Percentiles rank a stretch among this genome's conserved stretches.
Evolutionary conservation across 2,329 filamentous ascomycete species (phyloP).

Genomic region (Colletotrichum lindemuthianum): DNA sequence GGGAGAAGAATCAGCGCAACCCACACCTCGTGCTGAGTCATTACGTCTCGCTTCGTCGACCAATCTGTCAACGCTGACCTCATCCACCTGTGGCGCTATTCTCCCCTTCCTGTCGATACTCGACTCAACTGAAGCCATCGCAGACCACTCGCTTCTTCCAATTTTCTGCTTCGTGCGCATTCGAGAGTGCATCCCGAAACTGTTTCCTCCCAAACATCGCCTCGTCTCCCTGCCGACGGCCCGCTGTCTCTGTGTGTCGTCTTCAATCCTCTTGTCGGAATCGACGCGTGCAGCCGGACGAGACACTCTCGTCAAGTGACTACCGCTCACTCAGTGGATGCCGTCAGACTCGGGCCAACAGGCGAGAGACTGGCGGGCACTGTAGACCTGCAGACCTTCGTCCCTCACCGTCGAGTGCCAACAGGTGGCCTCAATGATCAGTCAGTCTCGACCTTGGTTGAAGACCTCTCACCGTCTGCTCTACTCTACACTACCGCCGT

Average conservation of each 20-base stretch:
- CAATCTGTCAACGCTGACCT: no score
- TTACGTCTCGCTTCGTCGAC: no score
- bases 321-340: not conserved
- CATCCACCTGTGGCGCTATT: no score
- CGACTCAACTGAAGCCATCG: no score
- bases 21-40: no score
- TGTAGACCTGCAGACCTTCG: constrained; percentile 10
- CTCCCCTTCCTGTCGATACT: no score
- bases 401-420: not conserved
- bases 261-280: constrained; percentile 2
- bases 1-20: no score
- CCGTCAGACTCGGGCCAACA: constrained; percentile 14
- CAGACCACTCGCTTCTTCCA: no score
- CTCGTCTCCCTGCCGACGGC: constrained; percentile 8
- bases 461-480: not conserved
- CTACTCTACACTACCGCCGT: not conserved
- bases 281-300: constrained; percentile 15
- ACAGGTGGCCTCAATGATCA: not conserved
- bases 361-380: constrained; percentile 3
- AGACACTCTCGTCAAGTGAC: constrained; percentile 31
- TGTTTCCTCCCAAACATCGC: constrained; percentile 1
- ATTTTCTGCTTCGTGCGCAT: no score
- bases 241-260: constrained; percentile 25
- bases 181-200: not conserved
- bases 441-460: not conserved